phyloP scores from a whole-genome alignment of 805 yeast genomes.

The Ogataea neopini region DNA sequence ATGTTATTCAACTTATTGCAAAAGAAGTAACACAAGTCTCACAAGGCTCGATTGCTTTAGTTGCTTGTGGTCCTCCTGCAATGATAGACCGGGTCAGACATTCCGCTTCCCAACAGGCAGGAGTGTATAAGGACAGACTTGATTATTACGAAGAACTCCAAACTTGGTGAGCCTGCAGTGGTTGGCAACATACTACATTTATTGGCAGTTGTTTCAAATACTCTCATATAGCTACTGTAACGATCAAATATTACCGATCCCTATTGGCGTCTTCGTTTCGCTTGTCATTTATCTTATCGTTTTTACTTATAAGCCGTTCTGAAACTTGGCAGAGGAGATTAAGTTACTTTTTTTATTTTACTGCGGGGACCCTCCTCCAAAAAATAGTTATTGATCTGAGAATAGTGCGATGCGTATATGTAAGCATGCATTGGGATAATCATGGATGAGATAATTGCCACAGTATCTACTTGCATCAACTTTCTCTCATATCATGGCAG shows the following conservation, averaged over 20 bases:
- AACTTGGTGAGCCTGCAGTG: constrained; percentile 49
- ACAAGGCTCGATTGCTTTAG: constrained; percentile 42
- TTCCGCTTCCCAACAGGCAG: constrained; percentile 44
- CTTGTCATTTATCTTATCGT: no score
- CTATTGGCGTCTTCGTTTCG: no score
- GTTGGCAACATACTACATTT: neutral
- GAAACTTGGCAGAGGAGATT: no score
- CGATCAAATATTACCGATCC: neutral
- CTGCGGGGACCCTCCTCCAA: no score
- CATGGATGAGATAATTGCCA: no score
- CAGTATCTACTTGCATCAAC: constrained; percentile 10
- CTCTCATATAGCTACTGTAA: neutral
- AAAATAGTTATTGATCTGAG: no score
- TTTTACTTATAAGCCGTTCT: no score
- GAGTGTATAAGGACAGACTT: constrained; percentile 47
- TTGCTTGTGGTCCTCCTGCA: constrained; percentile 46
- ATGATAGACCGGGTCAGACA: constrained; percentile 54
- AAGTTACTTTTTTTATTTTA: no score
- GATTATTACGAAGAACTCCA: constrained; percentile 77
- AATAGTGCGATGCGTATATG: no score
- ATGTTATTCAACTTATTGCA: constrained; percentile 26
- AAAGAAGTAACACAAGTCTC: constrained; percentile 35
- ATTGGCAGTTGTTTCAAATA: neutral
- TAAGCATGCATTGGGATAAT: no score
- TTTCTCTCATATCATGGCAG: constrained; percentile 12